Conservation (phyloP, 306 rosid genomes). For the Gastrolobium bilobum region DNA sequence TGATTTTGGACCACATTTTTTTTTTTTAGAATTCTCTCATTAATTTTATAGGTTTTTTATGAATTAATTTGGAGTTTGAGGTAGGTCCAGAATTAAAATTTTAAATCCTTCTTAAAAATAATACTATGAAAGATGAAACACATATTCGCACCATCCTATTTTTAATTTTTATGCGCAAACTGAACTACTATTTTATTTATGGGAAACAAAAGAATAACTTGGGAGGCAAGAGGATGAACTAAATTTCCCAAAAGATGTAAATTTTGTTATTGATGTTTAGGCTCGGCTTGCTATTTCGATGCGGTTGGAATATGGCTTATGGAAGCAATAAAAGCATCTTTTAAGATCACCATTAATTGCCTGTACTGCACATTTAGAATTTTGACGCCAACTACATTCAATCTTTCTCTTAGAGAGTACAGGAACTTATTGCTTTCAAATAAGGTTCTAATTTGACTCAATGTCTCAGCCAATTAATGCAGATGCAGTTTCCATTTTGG, state of each 20-base stretch:
- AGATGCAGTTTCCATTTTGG: conserved; percentile 12
- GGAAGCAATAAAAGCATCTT: conserved; percentile 26
- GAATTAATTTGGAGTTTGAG: no score
- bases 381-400: conserved; percentile 36
- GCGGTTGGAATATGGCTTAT: conserved; percentile 20
- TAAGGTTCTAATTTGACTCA: neutral
- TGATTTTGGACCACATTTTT: conserved; percentile 48
- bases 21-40: no score
- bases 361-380: conserved; percentile 20
- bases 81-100: no score
- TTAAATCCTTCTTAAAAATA: no score
- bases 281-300: conserved; percentile 11
- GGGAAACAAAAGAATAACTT: conserved; percentile 45
- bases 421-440: conserved; percentile 16
- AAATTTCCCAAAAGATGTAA: conserved; percentile 5
- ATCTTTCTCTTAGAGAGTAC: neutral
- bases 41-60: no score
- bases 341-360: conserved; percentile 28
- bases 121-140: no score
- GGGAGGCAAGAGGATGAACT: conserved; percentile 25
- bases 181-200: neutral
- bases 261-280: conserved; percentile 32
- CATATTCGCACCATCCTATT: no score
- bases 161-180: no score
- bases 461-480: neutral